Base-by-base conservation (phyloP, 441 rosid genomes). In the Populus hybrid region DNA sequence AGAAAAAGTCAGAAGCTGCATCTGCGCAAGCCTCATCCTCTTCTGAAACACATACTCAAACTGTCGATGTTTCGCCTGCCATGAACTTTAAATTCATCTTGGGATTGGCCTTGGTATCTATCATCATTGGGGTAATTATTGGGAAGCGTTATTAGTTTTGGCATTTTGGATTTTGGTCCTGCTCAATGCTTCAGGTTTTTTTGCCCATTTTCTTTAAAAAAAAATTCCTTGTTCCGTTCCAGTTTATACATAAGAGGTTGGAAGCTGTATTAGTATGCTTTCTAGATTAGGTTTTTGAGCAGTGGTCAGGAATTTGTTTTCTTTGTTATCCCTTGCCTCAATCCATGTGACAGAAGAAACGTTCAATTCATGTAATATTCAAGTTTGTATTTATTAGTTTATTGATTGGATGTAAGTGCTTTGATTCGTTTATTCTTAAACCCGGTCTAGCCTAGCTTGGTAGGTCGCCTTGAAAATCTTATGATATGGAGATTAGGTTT, bases 141-240 rank as follows among this genome's bases (percentile, higher is more conserved):
- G 99, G 98, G 67, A 96, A 93, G 84, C 84, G 88, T 73, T 96
- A 93, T 75, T 96, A 91, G 88, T 78, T 80, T 80, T 24, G 77
- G 70, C 20, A 34, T 81, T 61, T n/a, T 40, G 38, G 61, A 54
- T 78, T 73, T 74, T 61, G 84, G 77, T 42, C 70, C 5, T 36
- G 6, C 3, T 18, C 10, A 2, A 36, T 69, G 20, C 86, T 77
- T 36, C 36, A 30, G 42, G 68, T 9, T 30, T 67, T 66, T n/a
- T 23, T 23, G 28, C 24, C 42, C 32, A 12, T 36, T 72, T 67
- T 20, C 83, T 72, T 23, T 21, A 23, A 42, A 8, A 12, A n/a
- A n/a, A 67, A 0, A 32, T 30, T 23, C 30, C 71, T 34, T 23
- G 54, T 40, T 83, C 24, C 50, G 61, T 75, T 21, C 67, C 50